Conservation (phyloP, 768 basidiomycete genomes). For the Amyloporia xantha region DNA sequence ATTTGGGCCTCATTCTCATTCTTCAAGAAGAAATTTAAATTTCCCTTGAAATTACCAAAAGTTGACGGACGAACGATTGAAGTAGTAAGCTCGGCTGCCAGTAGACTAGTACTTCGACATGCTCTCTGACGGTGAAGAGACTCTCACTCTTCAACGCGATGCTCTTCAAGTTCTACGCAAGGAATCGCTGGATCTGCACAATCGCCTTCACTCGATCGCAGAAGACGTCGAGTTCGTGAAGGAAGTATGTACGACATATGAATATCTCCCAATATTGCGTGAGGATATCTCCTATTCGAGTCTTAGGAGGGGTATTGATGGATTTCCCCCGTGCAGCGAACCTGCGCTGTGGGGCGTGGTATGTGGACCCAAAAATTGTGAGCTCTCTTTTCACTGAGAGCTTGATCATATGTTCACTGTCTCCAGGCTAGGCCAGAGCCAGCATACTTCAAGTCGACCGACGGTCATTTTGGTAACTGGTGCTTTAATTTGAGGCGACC, state of each 20-base stretch:
- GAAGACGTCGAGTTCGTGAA: slow-evolving; percentile 71
- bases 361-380: slow-evolving; percentile 66
- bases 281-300: slow-evolving; percentile 25
- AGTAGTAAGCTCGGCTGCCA: too few relatives aligned
- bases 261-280: slow-evolving; percentile 52
- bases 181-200: slow-evolving; percentile 74
- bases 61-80: too few relatives aligned
- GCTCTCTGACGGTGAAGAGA: too few relatives aligned
- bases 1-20: too few relatives aligned
- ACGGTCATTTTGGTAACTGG: slow-evolving; percentile 84
- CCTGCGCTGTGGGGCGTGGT: slow-evolving; percentile 92
- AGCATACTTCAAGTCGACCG: slow-evolving; percentile 91
- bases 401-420: slow-evolving; percentile 14
- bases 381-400: slow-evolving; percentile 15
- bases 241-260: slow-evolving; percentile 41
- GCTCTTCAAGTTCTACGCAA: too few relatives aligned
- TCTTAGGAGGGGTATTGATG: neutral
- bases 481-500: slow-evolving; percentile 77
- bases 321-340: slow-evolving; percentile 56
- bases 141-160: too few relatives aligned
- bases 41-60: too few relatives aligned
- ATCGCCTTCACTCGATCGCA: slow-evolving; percentile 80
- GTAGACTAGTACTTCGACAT: too few relatives aligned
- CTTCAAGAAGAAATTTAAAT: too few relatives aligned
- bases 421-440: slow-evolving; percentile 27